phyloP scores from a whole-genome alignment of 176 grass and related monocot genomes.

The Phoenix roebelenii region DNA sequence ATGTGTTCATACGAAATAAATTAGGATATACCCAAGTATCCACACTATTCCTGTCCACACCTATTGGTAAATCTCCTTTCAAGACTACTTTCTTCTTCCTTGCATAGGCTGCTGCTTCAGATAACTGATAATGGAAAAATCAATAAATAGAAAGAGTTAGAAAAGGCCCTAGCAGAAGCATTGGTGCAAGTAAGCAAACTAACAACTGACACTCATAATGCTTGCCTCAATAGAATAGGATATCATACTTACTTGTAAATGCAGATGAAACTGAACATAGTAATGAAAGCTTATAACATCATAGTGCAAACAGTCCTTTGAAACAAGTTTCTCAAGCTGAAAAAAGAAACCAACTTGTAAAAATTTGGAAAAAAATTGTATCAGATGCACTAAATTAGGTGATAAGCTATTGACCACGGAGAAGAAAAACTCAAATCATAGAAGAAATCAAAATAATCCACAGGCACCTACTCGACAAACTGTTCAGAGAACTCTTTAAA shows the following conservation, averaged over 20 bases:
- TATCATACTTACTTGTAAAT: constrained; percentile 78
- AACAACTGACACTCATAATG: too few species aligned
- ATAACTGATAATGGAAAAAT: constrained; percentile 30
- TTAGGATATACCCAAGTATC: constrained; percentile 97
- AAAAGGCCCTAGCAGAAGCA: neutral
- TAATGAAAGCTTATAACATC: constrained; percentile 92
- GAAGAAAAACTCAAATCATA: too few species aligned
- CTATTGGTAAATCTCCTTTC: constrained; percentile 99
- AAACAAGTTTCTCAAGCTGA: constrained; percentile 84
- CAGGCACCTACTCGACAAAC: too few species aligned
- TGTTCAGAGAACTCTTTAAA: too few species aligned
- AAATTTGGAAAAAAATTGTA: constrained; percentile 9
- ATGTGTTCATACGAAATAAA: constrained; percentile 96
- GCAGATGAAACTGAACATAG: constrained; percentile 95
- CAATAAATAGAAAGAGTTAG: constrained; percentile 10
- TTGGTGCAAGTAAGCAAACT: too few species aligned
- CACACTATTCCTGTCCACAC: constrained; percentile 97
- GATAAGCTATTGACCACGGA: too few species aligned
- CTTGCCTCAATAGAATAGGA: neutral
- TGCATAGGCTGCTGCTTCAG: constrained; percentile 79
- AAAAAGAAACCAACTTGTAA: constrained; percentile 14
- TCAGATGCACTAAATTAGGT: too few species aligned
- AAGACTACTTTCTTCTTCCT: constrained; percentile 89
- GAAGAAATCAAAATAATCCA: too few species aligned
- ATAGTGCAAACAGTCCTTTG: constrained; percentile 64